Evolutionary conservation across 768 basidiomycete species (phyloP), one percentile per base, ranked within the genome.

Genomic region (Xerocomellus chrysenteron): DNA sequence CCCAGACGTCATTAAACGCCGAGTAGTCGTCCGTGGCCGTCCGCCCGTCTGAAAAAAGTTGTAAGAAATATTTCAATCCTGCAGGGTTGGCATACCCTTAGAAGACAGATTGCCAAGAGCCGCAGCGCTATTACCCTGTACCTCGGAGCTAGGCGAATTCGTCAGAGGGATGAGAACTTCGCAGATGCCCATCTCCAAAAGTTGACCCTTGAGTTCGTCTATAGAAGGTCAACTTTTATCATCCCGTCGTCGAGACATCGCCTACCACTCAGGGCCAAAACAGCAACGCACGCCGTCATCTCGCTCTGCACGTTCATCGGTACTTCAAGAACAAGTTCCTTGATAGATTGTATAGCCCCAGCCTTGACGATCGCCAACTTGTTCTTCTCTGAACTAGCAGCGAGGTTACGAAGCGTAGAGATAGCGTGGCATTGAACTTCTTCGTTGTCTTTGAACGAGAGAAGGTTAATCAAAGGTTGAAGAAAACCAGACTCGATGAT

Each of bases 351-450:
- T 4, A 98, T 88, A 17, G 97, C 97, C 5, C 97, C 97, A 6
- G 97, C 96, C 71, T 97, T 91, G 50, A 99, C 95, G 54, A 99
- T 98, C 9, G 95, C 94, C 39, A 90, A 83, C 78, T 98, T 99
- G 78, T 98, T 99, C 81, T 94, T 93, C 79, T 98, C 96, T 35
- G 90, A 92, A 67, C 91, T 94, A 4, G 97, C 97, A 2, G 97
- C 97, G 16, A 99, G 82, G 69, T 99, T 99, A 16, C 97, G 84
- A 44, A 99, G 78, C 0, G 97, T 99, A 13, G 94, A 96, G 62
- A 99, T 99, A 19, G 97, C 97, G 66, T 99, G 97, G 68, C 97
- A 98, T 70, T 99, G 97, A 24, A 99, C 94, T 74, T 99, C 97
- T 76, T 99, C 97, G 67, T 98, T 98, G 73, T 99, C 97, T 73